Evolutionary conservation across 192 early-diverging fungal species (phyloP).

Genomic region (Oehlia diaphana): DNA sequence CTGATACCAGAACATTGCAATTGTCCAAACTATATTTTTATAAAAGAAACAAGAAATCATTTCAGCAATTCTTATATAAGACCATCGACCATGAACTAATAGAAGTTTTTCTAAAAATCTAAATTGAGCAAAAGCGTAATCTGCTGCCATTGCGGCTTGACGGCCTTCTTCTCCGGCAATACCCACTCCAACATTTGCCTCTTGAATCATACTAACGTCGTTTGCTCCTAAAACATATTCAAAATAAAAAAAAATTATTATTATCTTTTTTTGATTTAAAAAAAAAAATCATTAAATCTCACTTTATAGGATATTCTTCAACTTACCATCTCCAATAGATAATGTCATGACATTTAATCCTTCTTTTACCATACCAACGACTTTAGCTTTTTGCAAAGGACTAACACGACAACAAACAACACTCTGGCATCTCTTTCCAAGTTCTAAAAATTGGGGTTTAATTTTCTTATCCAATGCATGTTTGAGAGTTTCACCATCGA

Average conservation of each 20-base stretch:
- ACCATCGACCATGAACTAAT: constrained; percentile 94
- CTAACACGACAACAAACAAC: constrained; percentile 96
- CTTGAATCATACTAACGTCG: constrained; percentile 98
- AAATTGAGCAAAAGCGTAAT: constrained; percentile 94
- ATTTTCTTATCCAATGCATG: constrained; percentile 67
- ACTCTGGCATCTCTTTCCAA: constrained; percentile 78
- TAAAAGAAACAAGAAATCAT: constrained; percentile 94
- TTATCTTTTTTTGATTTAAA: too few relatives aligned
- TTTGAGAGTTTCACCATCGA: constrained; percentile 90
- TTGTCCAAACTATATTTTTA: constrained; percentile 91
- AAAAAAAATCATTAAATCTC: neutral
- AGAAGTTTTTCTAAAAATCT: constrained; percentile 79
- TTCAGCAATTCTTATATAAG: constrained; percentile 78
- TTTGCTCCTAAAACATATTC: constrained; percentile 65
- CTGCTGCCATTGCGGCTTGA: constrained; percentile 90
- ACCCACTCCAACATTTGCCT: constrained; percentile 92
- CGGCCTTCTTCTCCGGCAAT: constrained; percentile 94
- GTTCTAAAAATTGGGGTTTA: constrained; percentile 61
- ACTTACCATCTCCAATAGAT: constrained; percentile 83
- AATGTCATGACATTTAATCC: constrained; percentile 84
- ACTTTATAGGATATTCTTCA: neutral
- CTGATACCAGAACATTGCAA: constrained; percentile 91
- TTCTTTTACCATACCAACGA: constrained; percentile 86
- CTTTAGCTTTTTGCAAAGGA: constrained; percentile 93
- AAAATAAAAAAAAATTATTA: neutral